A percentile compares a stretch with the other conserved stretches of the same genome.
These are phyloP conservation scores for Lipomyces spencermartinsiae DNA, from an alignment of 805 yeast species.

Conservation along the genomic window DNA sequence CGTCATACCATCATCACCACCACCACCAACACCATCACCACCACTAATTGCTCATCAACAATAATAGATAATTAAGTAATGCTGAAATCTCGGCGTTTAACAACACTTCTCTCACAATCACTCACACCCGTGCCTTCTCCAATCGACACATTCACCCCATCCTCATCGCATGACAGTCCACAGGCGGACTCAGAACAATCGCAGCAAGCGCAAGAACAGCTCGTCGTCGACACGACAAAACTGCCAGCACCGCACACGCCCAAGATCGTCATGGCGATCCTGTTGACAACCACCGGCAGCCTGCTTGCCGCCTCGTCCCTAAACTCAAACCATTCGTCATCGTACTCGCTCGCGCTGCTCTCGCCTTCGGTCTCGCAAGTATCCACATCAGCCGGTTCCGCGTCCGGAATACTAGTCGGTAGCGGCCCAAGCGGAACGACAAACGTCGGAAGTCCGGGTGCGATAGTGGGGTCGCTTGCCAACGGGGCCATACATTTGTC, in stretches of 20 bases:
- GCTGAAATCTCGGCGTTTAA: constrained; percentile 39
- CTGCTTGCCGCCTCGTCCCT: constrained; percentile 31
- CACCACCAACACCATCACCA: not conserved
- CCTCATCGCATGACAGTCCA: not conserved
- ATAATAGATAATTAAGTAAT: constrained; percentile 5
- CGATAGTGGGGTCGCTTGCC: constrained; percentile 5
- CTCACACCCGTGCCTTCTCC: constrained; percentile 25
- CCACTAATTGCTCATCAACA: not conserved
- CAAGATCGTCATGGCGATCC: constrained; percentile 32
- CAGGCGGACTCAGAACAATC: not conserved
- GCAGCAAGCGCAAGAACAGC: not conserved
- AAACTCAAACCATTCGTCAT: constrained; percentile 4
- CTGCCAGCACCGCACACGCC: constrained; percentile 27
- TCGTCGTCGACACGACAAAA: not conserved
- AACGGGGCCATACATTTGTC: constrained; percentile 26
- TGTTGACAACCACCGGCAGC: constrained; percentile 27
- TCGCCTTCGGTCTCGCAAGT: constrained; percentile 34
- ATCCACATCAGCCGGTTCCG: constrained; percentile 12
- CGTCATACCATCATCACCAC: not conserved
- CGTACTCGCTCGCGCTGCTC: constrained; percentile 28
- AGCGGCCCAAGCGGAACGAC: not conserved
- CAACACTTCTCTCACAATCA: constrained; percentile 35
- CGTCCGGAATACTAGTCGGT: not conserved
- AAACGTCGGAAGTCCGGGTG: not conserved
- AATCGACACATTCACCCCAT: constrained; percentile 23